A percentile compares a stretch with the other conserved stretches of the same genome.
These are phyloP conservation scores for Bonia amplexicaulis DNA, from an alignment of 176 grass and related monocot genomes.

Conservation along the genomic window DNA sequence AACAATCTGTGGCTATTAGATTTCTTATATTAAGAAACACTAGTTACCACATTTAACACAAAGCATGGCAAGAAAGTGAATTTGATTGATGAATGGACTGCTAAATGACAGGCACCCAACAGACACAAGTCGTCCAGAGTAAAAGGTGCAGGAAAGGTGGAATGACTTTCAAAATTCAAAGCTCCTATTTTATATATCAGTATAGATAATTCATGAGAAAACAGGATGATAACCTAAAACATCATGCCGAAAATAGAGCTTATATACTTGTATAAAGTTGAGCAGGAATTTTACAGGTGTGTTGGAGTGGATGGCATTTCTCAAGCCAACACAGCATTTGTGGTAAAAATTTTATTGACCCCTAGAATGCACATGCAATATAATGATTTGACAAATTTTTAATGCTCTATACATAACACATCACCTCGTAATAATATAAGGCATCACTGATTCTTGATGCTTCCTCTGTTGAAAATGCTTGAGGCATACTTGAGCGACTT, in stretches of 20 bases:
- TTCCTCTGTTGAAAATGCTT: constrained; percentile 74
- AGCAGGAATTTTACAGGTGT: background rate
- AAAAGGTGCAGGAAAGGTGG: background rate
- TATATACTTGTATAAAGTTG: background rate
- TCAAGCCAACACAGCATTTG: background rate
- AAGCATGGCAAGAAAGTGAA: background rate
- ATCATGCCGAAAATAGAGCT: background rate
- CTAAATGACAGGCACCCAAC: background rate
- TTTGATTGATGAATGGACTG: background rate
- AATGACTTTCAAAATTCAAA: background rate
- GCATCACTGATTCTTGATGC: constrained; percentile 76
- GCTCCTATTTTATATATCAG: background rate
- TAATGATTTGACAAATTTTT: constrained; percentile 14
- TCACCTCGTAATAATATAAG: constrained; percentile 88
- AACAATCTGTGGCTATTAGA: background rate
- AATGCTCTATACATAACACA: constrained; percentile 20
- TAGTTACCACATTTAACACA: background rate
- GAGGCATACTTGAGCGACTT: constrained; percentile 39
- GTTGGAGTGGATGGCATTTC: constrained; percentile 3
- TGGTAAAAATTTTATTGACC: background rate
- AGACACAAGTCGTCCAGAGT: background rate
- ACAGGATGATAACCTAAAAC: background rate
- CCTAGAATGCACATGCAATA: background rate
- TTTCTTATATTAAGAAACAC: background rate
- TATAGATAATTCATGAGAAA: background rate